Evolutionary conservation across 2,329 filamentous ascomycete genomes (phyloP), one percentile per base, ranked within the genome.

Genomic region (Pezicula carpinea): DNA sequence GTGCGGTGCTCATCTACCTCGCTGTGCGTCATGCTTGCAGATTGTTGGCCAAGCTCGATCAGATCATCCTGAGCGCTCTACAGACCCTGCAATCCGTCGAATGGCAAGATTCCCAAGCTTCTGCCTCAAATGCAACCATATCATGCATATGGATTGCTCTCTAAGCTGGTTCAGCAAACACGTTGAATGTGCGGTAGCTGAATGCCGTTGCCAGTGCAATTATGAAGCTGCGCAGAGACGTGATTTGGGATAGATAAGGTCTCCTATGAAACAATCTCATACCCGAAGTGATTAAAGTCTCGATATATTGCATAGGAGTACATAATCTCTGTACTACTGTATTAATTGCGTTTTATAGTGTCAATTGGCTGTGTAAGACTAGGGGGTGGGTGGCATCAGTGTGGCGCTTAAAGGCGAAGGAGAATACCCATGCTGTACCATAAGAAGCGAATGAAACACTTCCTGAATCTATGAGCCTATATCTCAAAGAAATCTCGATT

Each of bases 21-120:
- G 83, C 2, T 87, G 83, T 59, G 80, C 83, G 18, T 77, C 86
- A 15, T 87, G 83, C 55, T 71, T 86, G 48, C 78, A 85, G 64
- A 74, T 83, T 41, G 79, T 86, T 2, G 83, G 82, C 23, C 73
- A 83, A 38, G 79, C 80, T 46, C 74, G 82, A 38, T 81, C 79
- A 26, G 78, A 82, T 62, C 70, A 70, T 51, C 75, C 76, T 2
- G 77, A 79, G 59, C 67, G 71, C 45, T 71, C 72, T 36, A 64
- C 70, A 6, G 75, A 80, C 55, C 60, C 64, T 19, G 68, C 38
- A 64, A 68, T 57, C 66, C 73, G 63, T 73, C 75, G 39, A 3
- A 60, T 60, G 56, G 78, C 77, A 3, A 71, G 74, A 39, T 85
- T 86, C 58, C 79, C 81, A n/a, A 84, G 80, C 0, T 86, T 86